A percentile compares a stretch with the other conserved stretches of the same genome.
Conservation (phyloP, 1,139 yeast species). For the Candida sanyaensis region DNA sequence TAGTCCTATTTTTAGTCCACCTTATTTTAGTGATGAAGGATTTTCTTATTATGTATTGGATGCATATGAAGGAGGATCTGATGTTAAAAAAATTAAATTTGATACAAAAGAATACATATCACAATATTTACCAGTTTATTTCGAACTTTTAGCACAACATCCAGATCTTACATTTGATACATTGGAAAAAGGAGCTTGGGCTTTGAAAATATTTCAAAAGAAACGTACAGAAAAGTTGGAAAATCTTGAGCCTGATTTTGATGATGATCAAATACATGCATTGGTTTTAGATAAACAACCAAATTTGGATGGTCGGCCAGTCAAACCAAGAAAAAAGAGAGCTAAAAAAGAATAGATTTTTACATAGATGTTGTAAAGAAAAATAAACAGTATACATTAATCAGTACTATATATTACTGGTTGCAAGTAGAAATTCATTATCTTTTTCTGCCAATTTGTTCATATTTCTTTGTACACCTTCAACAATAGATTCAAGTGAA, state of each 20-base stretch:
- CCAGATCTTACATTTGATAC: conserved; percentile 16
- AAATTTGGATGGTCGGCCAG: conserved; percentile 1
- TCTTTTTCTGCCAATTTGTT: conserved; percentile 9
- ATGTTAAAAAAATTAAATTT: conserved; percentile 36
- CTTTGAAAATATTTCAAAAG: conserved; percentile 32
- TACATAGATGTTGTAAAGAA: neutral
- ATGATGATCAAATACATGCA: conserved; percentile 13
- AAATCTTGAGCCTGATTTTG: conserved; percentile 25
- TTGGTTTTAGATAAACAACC: conserved; percentile 8
- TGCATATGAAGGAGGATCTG: conserved; percentile 23
- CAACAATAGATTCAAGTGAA: conserved; percentile 29
- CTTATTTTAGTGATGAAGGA: conserved; percentile 53
- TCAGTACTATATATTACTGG: neutral
- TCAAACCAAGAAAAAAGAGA: conserved; percentile 6
- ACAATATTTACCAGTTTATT: conserved; percentile 29
- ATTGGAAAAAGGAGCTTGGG: conserved; percentile 42
- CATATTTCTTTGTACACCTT: conserved; percentile 35
- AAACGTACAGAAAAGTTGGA: conserved; percentile 25
- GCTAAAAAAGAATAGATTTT: conserved; percentile 4
- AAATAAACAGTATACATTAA: too few species aligned
- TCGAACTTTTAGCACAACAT: conserved; percentile 17
- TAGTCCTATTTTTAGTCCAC: conserved; percentile 32
- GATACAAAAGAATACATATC: conserved; percentile 43
- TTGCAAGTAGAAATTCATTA: conserved; percentile 26
- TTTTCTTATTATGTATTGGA: conserved; percentile 38